These are phyloP conservation scores for Ganoderma lingzhi DNA, from an alignment of 1,284 basidiomycete genomes.

Conservation along the genomic window DNA sequence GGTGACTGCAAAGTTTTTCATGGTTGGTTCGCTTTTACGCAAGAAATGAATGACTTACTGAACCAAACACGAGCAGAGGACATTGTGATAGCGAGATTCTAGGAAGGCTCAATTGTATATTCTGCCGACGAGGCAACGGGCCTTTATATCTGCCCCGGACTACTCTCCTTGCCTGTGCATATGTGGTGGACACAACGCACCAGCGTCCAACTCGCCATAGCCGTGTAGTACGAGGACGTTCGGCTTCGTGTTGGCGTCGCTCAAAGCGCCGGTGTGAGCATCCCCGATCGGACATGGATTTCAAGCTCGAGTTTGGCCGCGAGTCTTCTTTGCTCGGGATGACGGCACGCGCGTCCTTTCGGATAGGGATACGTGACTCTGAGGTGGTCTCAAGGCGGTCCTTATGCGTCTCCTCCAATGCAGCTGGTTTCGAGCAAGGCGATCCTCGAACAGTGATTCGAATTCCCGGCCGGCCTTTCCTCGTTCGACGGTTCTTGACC, in stretches of 20 bases:
- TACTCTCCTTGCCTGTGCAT: background rate
- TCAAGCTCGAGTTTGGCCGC: background rate
- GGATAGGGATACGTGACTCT: background rate
- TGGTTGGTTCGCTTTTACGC: background rate
- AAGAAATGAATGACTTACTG: conserved; percentile 12
- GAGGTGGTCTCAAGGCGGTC: background rate
- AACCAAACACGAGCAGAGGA: conserved; percentile 29
- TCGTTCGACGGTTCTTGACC: too few relatives aligned
- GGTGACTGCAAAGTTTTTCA: conserved; percentile 35
- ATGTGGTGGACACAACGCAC: background rate
- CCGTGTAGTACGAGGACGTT: background rate
- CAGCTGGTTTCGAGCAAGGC: background rate
- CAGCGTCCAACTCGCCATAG: background rate
- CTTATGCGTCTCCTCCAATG: background rate
- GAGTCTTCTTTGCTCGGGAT: background rate
- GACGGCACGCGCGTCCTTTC: background rate
- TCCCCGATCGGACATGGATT: background rate
- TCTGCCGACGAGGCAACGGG: background rate
- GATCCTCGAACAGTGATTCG: too few relatives aligned
- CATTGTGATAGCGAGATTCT: conserved; percentile 2
- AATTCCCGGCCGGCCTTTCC: too few relatives aligned
- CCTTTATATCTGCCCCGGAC: background rate
- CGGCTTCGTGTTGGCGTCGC: background rate
- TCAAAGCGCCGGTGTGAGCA: background rate
- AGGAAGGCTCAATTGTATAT: background rate